These are phyloP conservation scores for Rosellinia necatrix DNA, from an alignment of 2,329 filamentous ascomycete genomes.

Conservation along the genomic window DNA sequence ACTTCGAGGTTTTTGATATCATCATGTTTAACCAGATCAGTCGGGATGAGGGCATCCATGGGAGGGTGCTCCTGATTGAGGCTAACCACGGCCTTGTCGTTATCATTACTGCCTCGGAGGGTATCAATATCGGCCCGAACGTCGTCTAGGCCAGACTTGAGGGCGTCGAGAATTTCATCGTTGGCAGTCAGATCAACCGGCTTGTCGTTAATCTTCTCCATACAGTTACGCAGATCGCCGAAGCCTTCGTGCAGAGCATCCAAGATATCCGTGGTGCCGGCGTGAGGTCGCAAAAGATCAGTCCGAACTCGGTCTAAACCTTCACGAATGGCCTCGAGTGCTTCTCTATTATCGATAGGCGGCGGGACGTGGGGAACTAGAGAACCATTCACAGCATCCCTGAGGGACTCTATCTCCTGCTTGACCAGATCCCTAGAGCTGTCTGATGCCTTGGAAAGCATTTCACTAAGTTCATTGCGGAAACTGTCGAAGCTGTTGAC, in stretches of 20 bases:
- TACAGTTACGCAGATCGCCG: conserved; percentile 73
- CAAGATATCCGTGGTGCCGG: conserved; percentile 83
- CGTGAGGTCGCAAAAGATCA: conserved; percentile 70
- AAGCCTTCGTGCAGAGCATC: conserved; percentile 90
- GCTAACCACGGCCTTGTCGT: conserved; percentile 41
- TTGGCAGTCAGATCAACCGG: conserved; percentile 81
- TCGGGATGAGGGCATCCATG: conserved; percentile 52
- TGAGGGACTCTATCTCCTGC: conserved; percentile 80
- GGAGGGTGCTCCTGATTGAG: conserved; percentile 60
- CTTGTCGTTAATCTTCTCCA: conserved; percentile 79
- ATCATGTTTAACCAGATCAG: conserved; percentile 64
- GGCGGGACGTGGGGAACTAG: conserved; percentile 62
- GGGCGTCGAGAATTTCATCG: conserved; percentile 85
- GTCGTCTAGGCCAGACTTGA: conserved; percentile 79
- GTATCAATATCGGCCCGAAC: conserved; percentile 79
- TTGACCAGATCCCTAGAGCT: conserved; percentile 72
- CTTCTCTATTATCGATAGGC: conserved; percentile 59
- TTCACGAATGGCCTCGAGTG: conserved; percentile 71
- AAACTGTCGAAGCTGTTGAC: conserved; percentile 68
- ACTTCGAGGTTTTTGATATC: conserved; percentile 87
- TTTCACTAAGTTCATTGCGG: conserved; percentile 67
- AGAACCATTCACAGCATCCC: conserved; percentile 74
- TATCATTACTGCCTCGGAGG: conserved; percentile 62
- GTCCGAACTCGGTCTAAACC: conserved; percentile 76
- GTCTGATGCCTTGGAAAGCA: conserved; percentile 56